Conservation (phyloP, 805 yeast species). For the Schizosaccharomyces octosporus region DNA sequence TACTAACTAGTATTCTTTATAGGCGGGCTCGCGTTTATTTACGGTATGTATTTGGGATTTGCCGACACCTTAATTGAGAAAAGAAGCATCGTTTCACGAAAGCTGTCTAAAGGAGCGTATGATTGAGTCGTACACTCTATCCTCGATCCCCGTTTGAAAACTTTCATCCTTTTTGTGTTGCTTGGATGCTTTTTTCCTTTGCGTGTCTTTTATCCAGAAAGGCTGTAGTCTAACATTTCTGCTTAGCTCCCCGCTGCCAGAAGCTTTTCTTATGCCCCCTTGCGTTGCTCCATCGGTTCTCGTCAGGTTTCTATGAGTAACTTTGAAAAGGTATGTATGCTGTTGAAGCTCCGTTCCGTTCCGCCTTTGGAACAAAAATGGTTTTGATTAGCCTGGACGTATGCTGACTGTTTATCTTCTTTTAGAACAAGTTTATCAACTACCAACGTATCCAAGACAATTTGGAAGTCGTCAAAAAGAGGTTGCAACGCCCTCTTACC, state of each 20-base stretch:
- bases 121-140: no score
- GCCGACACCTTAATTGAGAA: no score
- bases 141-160: no score
- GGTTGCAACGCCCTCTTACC: constrained; percentile 71
- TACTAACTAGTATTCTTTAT: not conserved
- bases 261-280: not conserved
- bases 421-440: constrained; percentile 24
- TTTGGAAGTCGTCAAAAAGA: constrained; percentile 57
- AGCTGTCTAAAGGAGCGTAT: no score
- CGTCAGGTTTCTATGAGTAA: not conserved
- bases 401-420: not conserved
- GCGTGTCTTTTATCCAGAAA: not conserved
- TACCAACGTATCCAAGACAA: constrained; percentile 78
- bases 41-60: not conserved
- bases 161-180: no score
- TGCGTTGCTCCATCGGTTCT: not conserved
- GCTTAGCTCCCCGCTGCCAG: not conserved
- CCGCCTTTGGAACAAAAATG: not conserved
- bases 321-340: not conserved
- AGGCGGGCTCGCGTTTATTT: not conserved
- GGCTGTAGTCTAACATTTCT: not conserved
- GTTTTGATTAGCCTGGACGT: not conserved
- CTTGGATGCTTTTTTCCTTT: not conserved
- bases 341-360: no score
- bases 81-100: no score